Base-by-base conservation (phyloP, 345 rosid genomes). In the Populus deltoides region DNA sequence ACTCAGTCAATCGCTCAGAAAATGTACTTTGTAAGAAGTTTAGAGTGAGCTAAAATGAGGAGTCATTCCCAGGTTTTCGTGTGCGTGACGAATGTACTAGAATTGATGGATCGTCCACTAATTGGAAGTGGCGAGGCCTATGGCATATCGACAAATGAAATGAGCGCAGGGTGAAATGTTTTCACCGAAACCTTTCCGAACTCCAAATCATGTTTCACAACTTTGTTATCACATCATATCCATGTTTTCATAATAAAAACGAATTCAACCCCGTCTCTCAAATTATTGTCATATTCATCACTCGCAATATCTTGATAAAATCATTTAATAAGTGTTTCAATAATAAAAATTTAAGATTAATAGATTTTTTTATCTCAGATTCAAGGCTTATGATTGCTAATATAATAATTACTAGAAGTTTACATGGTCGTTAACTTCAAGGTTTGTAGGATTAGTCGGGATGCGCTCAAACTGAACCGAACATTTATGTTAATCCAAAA, bases 401-500 rank as follows among this genome's bases (percentile, higher is more conserved):
- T 25, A 25, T 25, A 1, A 25, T 25, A 25, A 1, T 25, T 1
- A 25, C 1, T 25, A 1, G 27, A 25, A 1, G 1, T 1, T 27
- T 27, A 27, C 27, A 27, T 27, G 1, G 27, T 27, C 27, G 1
- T 27, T 27, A 27, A 27, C 1, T 27, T 27, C 1, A 27, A 27
- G 1, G 27, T 27, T 1, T 1, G 27, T 27, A 1, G 27, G 1
- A 27, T 27, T 27, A 27, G 1, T 27, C 27, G 27, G 1, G 27
- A 1, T 27, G 1, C 1, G 1, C 27, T 0, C 1, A 27, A 27
- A 1, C 1, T 27, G 1, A 1, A 1, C 27, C 1, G 27, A 1
- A 27, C 1, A 27, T 1, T 27, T 1, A 27, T 1, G 1, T 27
- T 27, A 27, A 27, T 25, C 27, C 1, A 27, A 27, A 27, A 1